A percentile compares a stretch with the other conserved stretches of the same genome.
These are phyloP conservation scores for Mycosphaerelloides madeirae DNA, from an alignment of 2,329 filamentous ascomycete species.

Conservation along the genomic window DNA sequence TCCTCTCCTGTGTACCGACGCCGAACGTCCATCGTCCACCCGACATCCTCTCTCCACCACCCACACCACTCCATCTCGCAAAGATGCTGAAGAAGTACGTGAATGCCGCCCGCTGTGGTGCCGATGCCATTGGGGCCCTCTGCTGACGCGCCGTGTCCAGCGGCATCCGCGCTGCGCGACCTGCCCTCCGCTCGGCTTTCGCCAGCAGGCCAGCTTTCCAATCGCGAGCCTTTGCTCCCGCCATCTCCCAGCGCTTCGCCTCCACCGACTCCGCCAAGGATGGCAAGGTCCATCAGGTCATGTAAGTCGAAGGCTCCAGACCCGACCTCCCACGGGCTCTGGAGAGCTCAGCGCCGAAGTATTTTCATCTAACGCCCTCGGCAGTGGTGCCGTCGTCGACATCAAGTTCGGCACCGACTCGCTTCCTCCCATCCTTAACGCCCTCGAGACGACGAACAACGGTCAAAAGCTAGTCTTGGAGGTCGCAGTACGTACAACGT, in stretches of 20 bases:
- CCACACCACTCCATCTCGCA: constrained; percentile 49
- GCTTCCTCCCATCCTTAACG: constrained; percentile 96
- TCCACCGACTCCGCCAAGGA: constrained; percentile 52
- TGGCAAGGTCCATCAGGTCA: constrained; percentile 74
- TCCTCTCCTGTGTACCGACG: too few species aligned
- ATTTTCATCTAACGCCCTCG: too few species aligned
- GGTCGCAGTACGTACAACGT: constrained; percentile 69
- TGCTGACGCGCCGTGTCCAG: constrained; percentile 40
- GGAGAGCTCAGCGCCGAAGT: too few species aligned
- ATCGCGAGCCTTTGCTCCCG: constrained; percentile 55
- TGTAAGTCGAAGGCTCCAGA: constrained; percentile 35
- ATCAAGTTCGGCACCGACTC: constrained; percentile 77
- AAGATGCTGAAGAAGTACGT: constrained; percentile 82
- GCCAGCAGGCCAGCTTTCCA: constrained; percentile 49
- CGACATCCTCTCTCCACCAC: constrained; percentile 6
- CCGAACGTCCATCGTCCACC: neutral
- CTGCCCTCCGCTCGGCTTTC: constrained; percentile 55
- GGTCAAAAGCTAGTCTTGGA: constrained; percentile 93
- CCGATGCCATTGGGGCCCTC: constrained; percentile 34
- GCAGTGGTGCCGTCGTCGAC: constrained; percentile 87
- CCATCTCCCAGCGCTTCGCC: constrained; percentile 58
- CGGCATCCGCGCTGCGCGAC: constrained; percentile 62
- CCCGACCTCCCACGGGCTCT: too few species aligned
- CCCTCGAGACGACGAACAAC: constrained; percentile 84
- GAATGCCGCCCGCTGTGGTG: constrained; percentile 20